These are phyloP conservation scores for Tolypocladium tundrense DNA, from an alignment of 2,329 filamentous ascomycete genomes.

Conservation along the genomic window DNA sequence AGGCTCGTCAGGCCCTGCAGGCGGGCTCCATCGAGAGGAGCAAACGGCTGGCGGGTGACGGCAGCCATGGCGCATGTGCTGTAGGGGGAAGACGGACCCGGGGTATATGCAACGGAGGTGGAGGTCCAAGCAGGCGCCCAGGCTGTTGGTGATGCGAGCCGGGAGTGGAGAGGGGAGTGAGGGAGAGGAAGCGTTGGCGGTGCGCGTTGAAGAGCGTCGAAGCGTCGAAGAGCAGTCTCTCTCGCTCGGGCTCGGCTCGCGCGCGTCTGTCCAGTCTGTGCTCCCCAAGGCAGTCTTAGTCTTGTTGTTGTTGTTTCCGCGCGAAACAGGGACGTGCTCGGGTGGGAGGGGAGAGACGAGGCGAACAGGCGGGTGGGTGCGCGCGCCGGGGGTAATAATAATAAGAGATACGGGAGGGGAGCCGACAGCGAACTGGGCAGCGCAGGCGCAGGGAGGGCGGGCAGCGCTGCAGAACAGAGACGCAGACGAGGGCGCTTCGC, in stretches of 20 bases:
- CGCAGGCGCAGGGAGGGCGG: not conserved
- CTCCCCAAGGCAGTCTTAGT: not conserved
- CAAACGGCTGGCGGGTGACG: slow-evolving; percentile 61
- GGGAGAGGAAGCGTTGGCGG: not conserved
- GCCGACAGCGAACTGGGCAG: not conserved
- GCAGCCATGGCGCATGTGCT: slow-evolving; percentile 37
- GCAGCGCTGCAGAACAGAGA: not conserved
- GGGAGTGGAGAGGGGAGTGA: not conserved
- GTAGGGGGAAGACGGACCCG: not conserved
- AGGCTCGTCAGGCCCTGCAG: slow-evolving; percentile 62
- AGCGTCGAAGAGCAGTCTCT: too few species aligned
- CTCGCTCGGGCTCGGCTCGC: not conserved
- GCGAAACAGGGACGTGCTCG: not conserved
- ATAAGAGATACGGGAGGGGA: not conserved
- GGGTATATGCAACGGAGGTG: not conserved
- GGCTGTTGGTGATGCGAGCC: not conserved
- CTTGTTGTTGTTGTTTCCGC: not conserved
- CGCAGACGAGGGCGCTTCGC: not conserved
- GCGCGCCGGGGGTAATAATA: not conserved
- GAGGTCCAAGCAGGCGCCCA: not conserved
- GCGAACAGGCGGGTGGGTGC: not conserved
- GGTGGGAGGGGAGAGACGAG: not conserved
- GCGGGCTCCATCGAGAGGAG: slow-evolving; percentile 57
- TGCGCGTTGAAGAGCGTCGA: not conserved
- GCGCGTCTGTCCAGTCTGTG: not conserved